phyloP scores from a whole-genome alignment of 352 stramenopile genomes.

The Phytophthora rubi region DNA sequence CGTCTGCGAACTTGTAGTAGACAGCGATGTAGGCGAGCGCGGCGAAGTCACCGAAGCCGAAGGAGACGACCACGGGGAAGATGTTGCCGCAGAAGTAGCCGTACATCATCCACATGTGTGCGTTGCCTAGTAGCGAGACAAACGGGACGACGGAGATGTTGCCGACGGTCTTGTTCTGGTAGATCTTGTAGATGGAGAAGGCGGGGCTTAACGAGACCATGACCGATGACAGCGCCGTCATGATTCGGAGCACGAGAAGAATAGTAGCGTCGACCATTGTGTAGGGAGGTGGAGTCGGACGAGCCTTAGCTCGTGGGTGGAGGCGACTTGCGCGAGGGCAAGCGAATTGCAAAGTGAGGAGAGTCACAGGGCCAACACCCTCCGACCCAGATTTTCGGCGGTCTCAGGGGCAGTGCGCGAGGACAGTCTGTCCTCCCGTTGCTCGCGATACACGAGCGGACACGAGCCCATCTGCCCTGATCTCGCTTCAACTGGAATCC shows the following conservation, averaged over 20 bases:
- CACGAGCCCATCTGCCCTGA: conserved; percentile 12
- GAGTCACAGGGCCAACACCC: neutral
- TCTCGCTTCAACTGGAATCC: conserved; percentile 16
- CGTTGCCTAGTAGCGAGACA: conserved; percentile 48
- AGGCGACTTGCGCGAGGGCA: conserved; percentile 17
- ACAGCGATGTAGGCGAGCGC: conserved; percentile 53
- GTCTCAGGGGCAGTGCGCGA: conserved; percentile 9
- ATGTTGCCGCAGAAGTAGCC: conserved; percentile 53
- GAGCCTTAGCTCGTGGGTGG: conserved; percentile 6
- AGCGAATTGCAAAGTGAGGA: conserved; percentile 31
- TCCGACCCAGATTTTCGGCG: conserved; percentile 12
- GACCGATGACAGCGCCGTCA: conserved; percentile 45
- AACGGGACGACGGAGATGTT: conserved; percentile 48
- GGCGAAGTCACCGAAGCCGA: conserved; percentile 48
- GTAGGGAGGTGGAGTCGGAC: neutral
- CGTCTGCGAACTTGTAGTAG: conserved; percentile 56
- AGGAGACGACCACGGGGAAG: conserved; percentile 61
- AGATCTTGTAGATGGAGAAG: conserved; percentile 44
- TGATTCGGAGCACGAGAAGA: conserved; percentile 33
- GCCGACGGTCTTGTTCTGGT: conserved; percentile 43
- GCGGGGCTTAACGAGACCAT: conserved; percentile 46
- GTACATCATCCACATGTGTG: conserved; percentile 55
- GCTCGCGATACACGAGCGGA: conserved; percentile 6
- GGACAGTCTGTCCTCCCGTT: conserved; percentile 24
- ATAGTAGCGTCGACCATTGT: conserved; percentile 27